Evolutionary conservation across 495 filamentous ascomycete genomes (phyloP), one percentile per base, ranked within the genome.

Genomic region (Usnea hakonensis): DNA sequence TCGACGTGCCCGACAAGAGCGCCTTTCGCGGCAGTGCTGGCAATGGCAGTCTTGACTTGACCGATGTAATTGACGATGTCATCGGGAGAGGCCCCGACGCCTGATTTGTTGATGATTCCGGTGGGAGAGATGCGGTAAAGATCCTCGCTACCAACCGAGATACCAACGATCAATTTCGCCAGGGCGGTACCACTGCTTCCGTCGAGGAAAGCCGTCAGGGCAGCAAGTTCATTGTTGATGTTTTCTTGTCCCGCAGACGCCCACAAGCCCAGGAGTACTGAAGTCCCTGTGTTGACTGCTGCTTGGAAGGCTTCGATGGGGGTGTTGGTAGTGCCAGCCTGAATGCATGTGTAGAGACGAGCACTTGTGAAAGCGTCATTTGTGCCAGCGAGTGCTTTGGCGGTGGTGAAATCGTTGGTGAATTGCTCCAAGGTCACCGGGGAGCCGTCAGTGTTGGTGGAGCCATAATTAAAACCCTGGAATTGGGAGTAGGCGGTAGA

Each of bases 121-220:
- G 71, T 81, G 30, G 81, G 79, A 3, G 87, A 87, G 78, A 80
- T 82, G 62, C 91, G 86, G 83, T 97, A 96, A 6, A 96, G 79
- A 74, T 95, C 89, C 81, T 96, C 92, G 72, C 84, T 89, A 61
- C 90, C 92, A 59, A 96, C 90, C 5, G 91, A 92, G 77, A 96
- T 92, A 75, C 90, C 91, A 59, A 81, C 87, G 38, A 95, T 83
- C 48, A 88, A 76, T 61, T 78, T 73, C 65, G 79, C 75, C 71
- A 95, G 83, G 30, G 72, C 70, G 5, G 75, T 72, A 28, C 87
- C 87, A 71, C 90, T 89, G 59, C 81, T 74, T 1, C 48, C 48
- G 43, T 64, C 43, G 69, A 87, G 88, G 68, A 86, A 85, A 36
- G 74, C 71, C 70, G 78, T 79, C 54, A 94, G 80, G 16, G 90